Evolutionary conservation across 768 basidiomycete species (phyloP).

Genomic region (Pleurotus tuber-regium): DNA sequence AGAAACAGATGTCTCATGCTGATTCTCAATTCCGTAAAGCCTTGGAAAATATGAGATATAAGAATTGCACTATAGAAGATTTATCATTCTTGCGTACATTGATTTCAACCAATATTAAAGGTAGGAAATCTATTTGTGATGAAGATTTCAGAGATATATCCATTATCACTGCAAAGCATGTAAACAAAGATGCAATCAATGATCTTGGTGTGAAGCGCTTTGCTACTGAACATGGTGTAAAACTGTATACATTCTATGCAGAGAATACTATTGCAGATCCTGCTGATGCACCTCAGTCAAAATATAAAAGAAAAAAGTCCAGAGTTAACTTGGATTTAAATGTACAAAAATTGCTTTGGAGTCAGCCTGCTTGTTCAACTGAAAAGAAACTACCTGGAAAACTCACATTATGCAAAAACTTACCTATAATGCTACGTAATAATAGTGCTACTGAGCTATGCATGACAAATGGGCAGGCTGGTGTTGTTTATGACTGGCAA

Average conservation of each 20-base stretch:
- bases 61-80: constrained; percentile 34
- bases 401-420: constrained; percentile 25
- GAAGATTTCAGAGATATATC: constrained; percentile 30
- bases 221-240: constrained; percentile 28
- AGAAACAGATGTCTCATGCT: constrained; percentile 13
- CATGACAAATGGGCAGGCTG: constrained; percentile 30
- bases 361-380: constrained; percentile 19
- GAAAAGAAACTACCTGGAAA: constrained; percentile 24
- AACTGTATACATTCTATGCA: constrained; percentile 23
- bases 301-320: neutral
- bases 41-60: constrained; percentile 25
- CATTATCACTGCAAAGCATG: constrained; percentile 36
- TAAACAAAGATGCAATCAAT: constrained; percentile 37
- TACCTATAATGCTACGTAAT: constrained; percentile 26
- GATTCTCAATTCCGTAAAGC: constrained; percentile 17
- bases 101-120: constrained; percentile 13
- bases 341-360: constrained; percentile 17
- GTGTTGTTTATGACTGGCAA: constrained; percentile 23
- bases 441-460: constrained; percentile 29
- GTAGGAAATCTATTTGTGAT: constrained; percentile 11
- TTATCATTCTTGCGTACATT: constrained; percentile 29
- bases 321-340: neutral
- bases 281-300: neutral
- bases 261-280: constrained; percentile 15
- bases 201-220: constrained; percentile 25